Evolutionary conservation across 768 basidiomycete species (phyloP).

Genomic region (Boletus rufocinnamomeus): DNA sequence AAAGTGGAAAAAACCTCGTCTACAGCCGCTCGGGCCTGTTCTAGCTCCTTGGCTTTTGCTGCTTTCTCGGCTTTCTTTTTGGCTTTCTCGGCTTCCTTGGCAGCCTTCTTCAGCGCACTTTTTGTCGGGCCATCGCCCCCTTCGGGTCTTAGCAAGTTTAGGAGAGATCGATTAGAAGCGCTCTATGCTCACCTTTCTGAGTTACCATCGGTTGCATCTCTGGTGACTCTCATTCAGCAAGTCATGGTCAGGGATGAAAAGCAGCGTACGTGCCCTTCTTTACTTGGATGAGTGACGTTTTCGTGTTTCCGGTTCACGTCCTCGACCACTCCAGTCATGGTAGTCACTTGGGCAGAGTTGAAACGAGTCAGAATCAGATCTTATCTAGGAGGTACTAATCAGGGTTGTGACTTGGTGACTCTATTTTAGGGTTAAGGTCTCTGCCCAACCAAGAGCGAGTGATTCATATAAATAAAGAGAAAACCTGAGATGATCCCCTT

Average conservation of each 20-base stretch:
- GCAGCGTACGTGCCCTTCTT: conserved; percentile 14
- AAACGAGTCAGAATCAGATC: conserved; percentile 18
- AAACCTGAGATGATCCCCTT: too few species aligned
- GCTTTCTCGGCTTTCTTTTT: conserved; percentile 86
- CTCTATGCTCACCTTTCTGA: conserved; percentile 13
- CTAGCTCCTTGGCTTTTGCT: conserved; percentile 75
- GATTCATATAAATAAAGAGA: conserved; percentile 2
- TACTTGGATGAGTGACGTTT: background rate
- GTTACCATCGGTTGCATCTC: conserved; percentile 11
- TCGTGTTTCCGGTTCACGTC: background rate
- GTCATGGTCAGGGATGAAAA: background rate
- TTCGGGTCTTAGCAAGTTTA: conserved; percentile 22
- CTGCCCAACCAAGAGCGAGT: background rate
- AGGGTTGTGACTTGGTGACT: conserved; percentile 4
- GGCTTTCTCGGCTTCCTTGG: conserved; percentile 89
- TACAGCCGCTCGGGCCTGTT: conserved; percentile 65
- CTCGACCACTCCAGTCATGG: conserved; percentile 18
- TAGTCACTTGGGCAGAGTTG: conserved; percentile 1
- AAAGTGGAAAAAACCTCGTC: conserved; percentile 43
- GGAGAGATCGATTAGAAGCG: background rate
- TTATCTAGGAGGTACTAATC: conserved; percentile 18
- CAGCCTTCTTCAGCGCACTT: conserved; percentile 87
- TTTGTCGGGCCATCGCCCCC: conserved; percentile 66
- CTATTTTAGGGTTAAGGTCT: conserved; percentile 25
- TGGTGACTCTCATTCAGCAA: conserved; percentile 4